These are phyloP conservation scores for Chaetomium sp. DNA, from an alignment of 2,329 filamentous ascomycete genomes.

Conservation along the genomic window DNA sequence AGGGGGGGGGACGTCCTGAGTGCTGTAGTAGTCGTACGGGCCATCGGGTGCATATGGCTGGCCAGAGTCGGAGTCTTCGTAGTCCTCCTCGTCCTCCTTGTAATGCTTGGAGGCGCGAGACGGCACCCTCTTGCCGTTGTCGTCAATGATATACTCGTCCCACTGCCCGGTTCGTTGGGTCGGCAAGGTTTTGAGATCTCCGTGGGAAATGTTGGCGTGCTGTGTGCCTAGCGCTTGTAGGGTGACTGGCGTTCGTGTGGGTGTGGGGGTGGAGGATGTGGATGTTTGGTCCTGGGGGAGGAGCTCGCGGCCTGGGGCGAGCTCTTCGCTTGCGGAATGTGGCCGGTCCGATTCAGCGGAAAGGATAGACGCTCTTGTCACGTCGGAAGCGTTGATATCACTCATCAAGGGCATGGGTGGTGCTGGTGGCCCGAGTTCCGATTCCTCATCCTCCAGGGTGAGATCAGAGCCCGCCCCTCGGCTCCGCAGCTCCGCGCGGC, in stretches of 20 bases:
- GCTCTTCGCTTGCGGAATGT: constrained; percentile 59
- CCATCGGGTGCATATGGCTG: constrained; percentile 26
- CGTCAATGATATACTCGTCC: constrained; percentile 42
- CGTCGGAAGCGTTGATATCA: constrained; percentile 75
- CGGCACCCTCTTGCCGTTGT: constrained; percentile 38
- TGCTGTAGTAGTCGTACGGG: constrained; percentile 46
- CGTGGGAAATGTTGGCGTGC: constrained; percentile 58
- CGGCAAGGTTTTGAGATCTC: constrained; percentile 50
- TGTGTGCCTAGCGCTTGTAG: constrained; percentile 59
- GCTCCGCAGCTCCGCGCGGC: constrained; percentile 32
- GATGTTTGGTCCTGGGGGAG: constrained; percentile 52
- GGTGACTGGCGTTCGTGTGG: constrained; percentile 47
- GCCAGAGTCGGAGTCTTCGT: constrained; percentile 38
- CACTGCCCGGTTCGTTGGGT: constrained; percentile 38
- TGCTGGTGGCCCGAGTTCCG: constrained; percentile 49
- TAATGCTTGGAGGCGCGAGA: constrained; percentile 19
- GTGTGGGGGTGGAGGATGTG: constrained; percentile 55
- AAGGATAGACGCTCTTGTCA: constrained; percentile 81
- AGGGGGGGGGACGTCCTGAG: constrained; percentile 58
- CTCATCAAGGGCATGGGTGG: constrained; percentile 86
- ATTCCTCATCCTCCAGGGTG: constrained; percentile 43
- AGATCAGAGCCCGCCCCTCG: constrained; percentile 45
- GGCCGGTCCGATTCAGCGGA: constrained; percentile 73
- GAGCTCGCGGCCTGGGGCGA: constrained; percentile 56
- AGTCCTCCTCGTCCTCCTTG: constrained; percentile 38